phyloP scores from a whole-genome alignment of 1,139 yeast genomes.

The Saccharomycopsis hybrid region DNA sequence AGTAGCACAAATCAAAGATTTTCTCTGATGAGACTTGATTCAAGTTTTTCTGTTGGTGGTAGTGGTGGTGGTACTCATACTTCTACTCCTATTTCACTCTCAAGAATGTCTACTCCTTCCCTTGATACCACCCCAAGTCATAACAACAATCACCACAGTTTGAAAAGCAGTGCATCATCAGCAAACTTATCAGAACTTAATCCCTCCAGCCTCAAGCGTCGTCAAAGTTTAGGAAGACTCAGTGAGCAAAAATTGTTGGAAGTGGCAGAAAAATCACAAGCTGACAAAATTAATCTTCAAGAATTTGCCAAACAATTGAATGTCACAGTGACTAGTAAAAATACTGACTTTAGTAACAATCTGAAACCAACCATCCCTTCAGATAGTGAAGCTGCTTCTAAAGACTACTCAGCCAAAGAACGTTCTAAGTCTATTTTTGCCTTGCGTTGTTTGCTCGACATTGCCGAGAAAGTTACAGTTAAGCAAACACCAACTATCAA shows the following conservation, averaged over 20 bases:
- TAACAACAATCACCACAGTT: neutral
- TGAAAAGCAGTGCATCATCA: neutral
- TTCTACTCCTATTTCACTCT: neutral
- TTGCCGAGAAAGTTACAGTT: neutral
- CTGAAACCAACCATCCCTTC: neutral
- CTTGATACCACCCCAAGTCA: neutral
- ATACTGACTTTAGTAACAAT: neutral
- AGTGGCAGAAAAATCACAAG: conserved; percentile 1
- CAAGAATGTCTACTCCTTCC: neutral
- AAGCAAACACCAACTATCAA: neutral
- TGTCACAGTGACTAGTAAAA: neutral
- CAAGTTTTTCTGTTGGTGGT: neutral
- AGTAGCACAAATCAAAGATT: too few relatives aligned
- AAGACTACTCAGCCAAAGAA: neutral
- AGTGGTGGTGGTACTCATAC: neutral
- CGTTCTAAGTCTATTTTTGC: conserved; percentile 10
- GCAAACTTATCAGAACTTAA: too few relatives aligned
- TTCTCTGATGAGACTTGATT: neutral
- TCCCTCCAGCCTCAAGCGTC: too few relatives aligned
- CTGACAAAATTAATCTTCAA: neutral
- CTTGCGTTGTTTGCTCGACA: conserved; percentile 10
- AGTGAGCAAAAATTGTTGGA: neutral
- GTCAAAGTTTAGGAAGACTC: neutral
- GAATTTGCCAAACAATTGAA: conserved; percentile 6
- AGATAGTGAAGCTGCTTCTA: too few relatives aligned